Conservation (phyloP, 306 rosid genomes). For the Castanea crenata region DNA sequence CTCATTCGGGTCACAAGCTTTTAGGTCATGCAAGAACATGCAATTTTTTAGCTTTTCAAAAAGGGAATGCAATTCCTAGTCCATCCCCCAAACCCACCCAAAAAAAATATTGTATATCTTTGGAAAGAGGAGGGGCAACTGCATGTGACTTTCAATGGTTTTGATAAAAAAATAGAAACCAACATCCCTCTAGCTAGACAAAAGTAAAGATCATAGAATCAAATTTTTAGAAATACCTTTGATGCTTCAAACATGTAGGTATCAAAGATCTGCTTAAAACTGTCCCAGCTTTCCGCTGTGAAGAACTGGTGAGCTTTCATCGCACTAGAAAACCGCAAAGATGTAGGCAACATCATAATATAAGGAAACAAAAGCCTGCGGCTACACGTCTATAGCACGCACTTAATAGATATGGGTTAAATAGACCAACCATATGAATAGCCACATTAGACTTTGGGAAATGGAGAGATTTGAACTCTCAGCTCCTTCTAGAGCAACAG, state of each 20-base stretch:
- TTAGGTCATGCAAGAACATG: neutral
- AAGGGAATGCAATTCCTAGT: neutral
- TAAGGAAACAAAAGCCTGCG: slow-evolving; percentile 9
- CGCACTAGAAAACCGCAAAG: slow-evolving; percentile 68
- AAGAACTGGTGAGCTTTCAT: slow-evolving; percentile 97
- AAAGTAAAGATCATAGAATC: slow-evolving; percentile 1
- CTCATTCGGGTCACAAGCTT: neutral
- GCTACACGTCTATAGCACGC: slow-evolving; percentile 19
- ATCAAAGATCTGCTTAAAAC: slow-evolving; percentile 80
- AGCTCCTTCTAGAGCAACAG: slow-evolving; percentile 95
- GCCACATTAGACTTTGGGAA: slow-evolving; percentile 61
- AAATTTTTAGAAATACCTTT: slow-evolving; percentile 53
- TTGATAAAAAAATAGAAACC: neutral
- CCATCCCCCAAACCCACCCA: too few species aligned
- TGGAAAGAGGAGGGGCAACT: neutral
- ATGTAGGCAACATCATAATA: slow-evolving; percentile 39
- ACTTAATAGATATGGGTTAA: neutral
- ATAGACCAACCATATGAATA: slow-evolving; percentile 30
- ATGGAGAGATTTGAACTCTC: slow-evolving; percentile 99
- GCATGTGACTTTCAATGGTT: neutral
- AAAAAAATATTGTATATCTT: neutral
- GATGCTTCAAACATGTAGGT: slow-evolving; percentile 92
- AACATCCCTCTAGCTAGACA: neutral
- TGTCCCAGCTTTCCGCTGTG: slow-evolving; percentile 93
- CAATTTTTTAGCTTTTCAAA: neutral